Percentiles rank a stretch among this genome's conserved stretches.
Evolutionary conservation across 495 filamentous ascomycete species (phyloP).

Genomic region (Aeminium ludgeri): DNA sequence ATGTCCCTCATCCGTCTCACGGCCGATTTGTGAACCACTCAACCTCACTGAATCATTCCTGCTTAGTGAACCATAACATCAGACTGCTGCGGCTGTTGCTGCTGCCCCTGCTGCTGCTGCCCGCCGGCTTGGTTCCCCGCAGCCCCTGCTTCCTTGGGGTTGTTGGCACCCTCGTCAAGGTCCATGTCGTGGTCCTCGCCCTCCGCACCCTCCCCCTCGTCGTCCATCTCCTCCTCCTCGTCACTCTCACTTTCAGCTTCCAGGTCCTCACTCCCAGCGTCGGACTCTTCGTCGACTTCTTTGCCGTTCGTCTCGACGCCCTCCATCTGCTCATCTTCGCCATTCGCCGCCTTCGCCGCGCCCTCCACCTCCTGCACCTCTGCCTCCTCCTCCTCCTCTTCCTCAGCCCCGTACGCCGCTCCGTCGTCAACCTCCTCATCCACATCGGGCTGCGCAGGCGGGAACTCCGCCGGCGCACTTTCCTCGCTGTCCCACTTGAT

Average conservation of each 20-base stretch:
- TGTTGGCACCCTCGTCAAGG: too few species aligned
- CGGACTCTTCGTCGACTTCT: conserved; percentile 60
- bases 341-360: conserved; percentile 26
- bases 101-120: neutral
- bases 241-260: conserved; percentile 78
- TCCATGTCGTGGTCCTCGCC: conserved; percentile 39
- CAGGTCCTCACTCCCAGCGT: conserved; percentile 89
- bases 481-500: conserved; percentile 99
- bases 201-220: conserved; percentile 48
- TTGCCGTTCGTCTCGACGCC: conserved; percentile 32
- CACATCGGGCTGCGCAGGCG: conserved; percentile 91
- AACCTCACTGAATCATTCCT: too few species aligned
- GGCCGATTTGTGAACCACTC: too few species aligned
- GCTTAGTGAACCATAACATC: conserved; percentile 19
- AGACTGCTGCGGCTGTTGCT: conserved; percentile 4
- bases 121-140: too few species aligned
- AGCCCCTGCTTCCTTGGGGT: too few species aligned
- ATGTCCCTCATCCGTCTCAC: too few species aligned
- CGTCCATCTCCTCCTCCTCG: conserved; percentile 64
- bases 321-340: conserved; percentile 71
- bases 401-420: conserved; percentile 72
- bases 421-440: conserved; percentile 73
- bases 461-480: conserved; percentile 86
- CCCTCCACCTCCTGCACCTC: conserved; percentile 34
- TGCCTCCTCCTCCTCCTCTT: conserved; percentile 49